These are phyloP conservation scores for Teunomyces stri DNA, from an alignment of 805 yeast species.

Conservation along the genomic window DNA sequence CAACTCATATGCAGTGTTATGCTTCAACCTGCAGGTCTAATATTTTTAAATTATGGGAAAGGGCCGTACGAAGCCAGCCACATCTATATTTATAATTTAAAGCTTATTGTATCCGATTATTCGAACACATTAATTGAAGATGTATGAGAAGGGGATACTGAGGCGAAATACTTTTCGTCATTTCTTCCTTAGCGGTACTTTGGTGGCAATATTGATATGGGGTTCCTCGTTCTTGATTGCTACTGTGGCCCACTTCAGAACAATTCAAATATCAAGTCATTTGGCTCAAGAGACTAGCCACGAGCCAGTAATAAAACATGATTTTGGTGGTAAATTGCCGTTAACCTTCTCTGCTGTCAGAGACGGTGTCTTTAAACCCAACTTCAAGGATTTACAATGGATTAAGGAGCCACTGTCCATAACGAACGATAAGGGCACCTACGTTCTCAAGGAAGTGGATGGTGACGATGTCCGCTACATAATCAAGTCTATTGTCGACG, in stretches of 20 bases:
- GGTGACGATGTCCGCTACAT: conserved; percentile 47
- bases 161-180: conserved; percentile 8
- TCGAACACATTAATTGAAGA: conserved; percentile 2
- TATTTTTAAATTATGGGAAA: background rate
- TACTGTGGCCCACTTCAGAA: conserved; percentile 17
- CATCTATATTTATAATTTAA: background rate
- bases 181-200: conserved; percentile 12
- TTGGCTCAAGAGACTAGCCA: background rate
- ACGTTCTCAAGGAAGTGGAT: conserved; percentile 41
- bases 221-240: conserved; percentile 33
- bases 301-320: background rate
- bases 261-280: background rate
- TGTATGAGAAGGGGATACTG: conserved; percentile 4
- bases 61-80: conserved; percentile 3
- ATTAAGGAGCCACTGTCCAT: conserved; percentile 50
- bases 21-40: background rate
- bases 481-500: conserved; percentile 52
- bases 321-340: conserved; percentile 21
- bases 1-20: background rate
- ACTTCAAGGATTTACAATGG: conserved; percentile 65
- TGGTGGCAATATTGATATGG: conserved; percentile 34
- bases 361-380: conserved; percentile 56
- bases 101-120: background rate
- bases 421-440: conserved; percentile 63
- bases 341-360: conserved; percentile 38